These are phyloP conservation scores for Phytophthora syringae DNA, from an alignment of 352 stramenopile genomes.

Conservation along the genomic window DNA sequence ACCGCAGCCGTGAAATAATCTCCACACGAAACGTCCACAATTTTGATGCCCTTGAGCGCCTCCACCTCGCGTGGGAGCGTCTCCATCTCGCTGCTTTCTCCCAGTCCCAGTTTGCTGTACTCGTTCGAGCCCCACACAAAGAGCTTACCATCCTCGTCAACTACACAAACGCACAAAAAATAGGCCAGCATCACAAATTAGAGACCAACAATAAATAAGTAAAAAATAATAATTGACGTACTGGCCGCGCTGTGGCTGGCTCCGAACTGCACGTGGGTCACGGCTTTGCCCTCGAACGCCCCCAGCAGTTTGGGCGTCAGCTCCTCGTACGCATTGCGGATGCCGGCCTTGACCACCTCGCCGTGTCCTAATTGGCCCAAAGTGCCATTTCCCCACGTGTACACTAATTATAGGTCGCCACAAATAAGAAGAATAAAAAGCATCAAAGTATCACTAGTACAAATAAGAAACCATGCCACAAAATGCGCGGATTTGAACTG, in stretches of 20 bases:
- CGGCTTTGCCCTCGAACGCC: constrained; percentile 65
- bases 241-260: constrained; percentile 81
- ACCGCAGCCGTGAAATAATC: constrained; percentile 90
- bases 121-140: constrained; percentile 92
- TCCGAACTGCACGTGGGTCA: constrained; percentile 78
- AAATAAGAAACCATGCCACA: not conserved
- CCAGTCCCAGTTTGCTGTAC: constrained; percentile 84
- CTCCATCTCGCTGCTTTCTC: constrained; percentile 58
- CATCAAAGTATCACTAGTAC: not conserved
- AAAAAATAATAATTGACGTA: constrained; percentile 39
- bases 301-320: constrained; percentile 76
- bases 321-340: constrained; percentile 88
- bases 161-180: constrained; percentile 34
- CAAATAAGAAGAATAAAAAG: not conserved
- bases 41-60: constrained; percentile 68
- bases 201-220: constrained; percentile 10
- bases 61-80: constrained; percentile 66
- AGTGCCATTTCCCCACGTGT: constrained; percentile 87
- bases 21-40: constrained; percentile 87
- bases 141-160: constrained; percentile 72
- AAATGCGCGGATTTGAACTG: not conserved
- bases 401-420: constrained; percentile 46
- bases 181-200: constrained; percentile 5
- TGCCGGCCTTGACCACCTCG: constrained; percentile 81
- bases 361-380: constrained; percentile 87